These are phyloP conservation scores for Venustampulla echinocandica DNA, from an alignment of 495 filamentous ascomycete species.

Conservation along the genomic window DNA sequence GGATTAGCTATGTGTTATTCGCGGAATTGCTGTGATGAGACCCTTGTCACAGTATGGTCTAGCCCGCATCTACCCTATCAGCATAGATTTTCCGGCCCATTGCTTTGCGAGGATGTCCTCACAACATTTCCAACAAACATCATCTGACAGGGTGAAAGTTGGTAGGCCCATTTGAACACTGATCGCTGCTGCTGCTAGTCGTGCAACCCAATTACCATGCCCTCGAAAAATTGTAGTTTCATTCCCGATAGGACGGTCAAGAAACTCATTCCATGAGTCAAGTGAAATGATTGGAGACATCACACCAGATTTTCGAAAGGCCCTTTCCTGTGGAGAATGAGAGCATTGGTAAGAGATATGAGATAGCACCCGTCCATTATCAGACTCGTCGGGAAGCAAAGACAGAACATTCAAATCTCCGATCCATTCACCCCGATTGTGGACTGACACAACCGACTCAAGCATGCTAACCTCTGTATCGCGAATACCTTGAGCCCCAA, in stretches of 20 bases:
- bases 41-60: no score
- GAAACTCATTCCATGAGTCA: conserved; percentile 23
- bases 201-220: conserved; percentile 20
- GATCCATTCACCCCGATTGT: conserved; percentile 29
- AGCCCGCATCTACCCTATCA: no score
- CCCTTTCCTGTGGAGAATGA: neutral
- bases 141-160: neutral
- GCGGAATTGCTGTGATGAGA: no score
- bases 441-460: conserved; percentile 26
- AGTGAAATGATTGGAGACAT: conserved; percentile 11
- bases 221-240: conserved; percentile 11
- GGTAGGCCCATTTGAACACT: neutral
- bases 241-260: conserved; percentile 14
- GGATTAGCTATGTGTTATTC: conserved; percentile 13
- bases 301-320: neutral
- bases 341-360: neutral
- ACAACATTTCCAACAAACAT: neutral
- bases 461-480: conserved; percentile 24
- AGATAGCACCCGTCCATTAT: no score
- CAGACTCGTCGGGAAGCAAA: conserved; percentile 2
- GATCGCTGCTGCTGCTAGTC: conserved; percentile 12
- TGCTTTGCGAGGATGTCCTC: no score
- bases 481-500: conserved; percentile 10
- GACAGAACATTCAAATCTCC: conserved; percentile 28
- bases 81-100: no score